These are phyloP conservation scores for Beauveria pseudobassiana DNA, from an alignment of 2,329 filamentous ascomycete genomes.

Conservation along the genomic window DNA sequence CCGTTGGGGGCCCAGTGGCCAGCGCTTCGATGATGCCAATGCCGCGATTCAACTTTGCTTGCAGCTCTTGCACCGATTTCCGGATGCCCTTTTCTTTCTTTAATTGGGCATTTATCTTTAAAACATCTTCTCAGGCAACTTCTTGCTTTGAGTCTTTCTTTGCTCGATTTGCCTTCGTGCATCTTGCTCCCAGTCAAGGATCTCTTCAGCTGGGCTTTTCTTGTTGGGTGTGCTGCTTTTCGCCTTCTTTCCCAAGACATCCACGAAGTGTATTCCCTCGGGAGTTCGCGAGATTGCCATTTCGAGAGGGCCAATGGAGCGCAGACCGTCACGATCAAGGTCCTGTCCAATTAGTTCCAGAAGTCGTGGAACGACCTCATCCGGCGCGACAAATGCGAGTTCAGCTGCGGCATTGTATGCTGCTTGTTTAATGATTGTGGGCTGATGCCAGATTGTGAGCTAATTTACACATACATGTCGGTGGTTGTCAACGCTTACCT, in stretches of 20 bases:
- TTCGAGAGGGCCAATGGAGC: conserved; percentile 73
- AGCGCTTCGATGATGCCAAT: conserved; percentile 80
- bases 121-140: conserved; percentile 80
- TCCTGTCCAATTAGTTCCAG: conserved; percentile 68
- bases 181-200: conserved; percentile 94
- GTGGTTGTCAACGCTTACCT: conserved; percentile 34
- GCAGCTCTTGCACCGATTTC: conserved; percentile 59
- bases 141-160: conserved; percentile 88
- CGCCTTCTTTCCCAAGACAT: conserved; percentile 80
- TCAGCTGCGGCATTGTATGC: conserved; percentile 83
- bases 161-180: conserved; percentile 78
- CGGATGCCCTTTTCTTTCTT: conserved; percentile 80
- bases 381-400: conserved; percentile 86
- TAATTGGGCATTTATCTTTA: conserved; percentile 85
- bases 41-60: conserved; percentile 68
- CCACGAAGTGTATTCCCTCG: conserved; percentile 80
- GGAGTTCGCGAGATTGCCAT: conserved; percentile 89
- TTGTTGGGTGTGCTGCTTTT: conserved; percentile 67
- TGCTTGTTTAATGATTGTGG: conserved; percentile 49
- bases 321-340: conserved; percentile 61
- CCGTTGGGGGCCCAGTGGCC: conserved; percentile 79
- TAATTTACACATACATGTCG: not conserved
- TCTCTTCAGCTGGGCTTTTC: conserved; percentile 91
- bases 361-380: conserved; percentile 67
- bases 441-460: conserved; percentile 19